Evolutionary conservation across 495 filamentous ascomycete species (phyloP), one percentile per base, ranked within the genome.

Genomic region (Penicillium soppii): DNA sequence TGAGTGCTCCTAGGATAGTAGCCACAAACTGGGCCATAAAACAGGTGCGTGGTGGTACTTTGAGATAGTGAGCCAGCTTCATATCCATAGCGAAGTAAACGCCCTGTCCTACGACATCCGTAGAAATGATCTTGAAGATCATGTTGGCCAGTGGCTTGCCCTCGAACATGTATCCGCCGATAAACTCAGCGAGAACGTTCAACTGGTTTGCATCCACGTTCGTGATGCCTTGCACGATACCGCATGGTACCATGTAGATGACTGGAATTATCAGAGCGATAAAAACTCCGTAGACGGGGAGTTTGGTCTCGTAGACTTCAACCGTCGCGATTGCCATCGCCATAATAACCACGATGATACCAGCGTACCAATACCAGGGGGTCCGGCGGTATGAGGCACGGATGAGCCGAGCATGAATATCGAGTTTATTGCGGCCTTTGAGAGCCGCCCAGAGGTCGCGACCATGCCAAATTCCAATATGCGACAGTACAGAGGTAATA

Each of bases 191-290:
- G 20, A 77, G 57, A 8, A 77, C 69, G 35, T 73, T 75, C 4
- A 77, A 42, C 59, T 69, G 54, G 61, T 81, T 86, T 52, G 79
- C 85, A 57, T 91, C 85, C 45, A 91, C 88, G 63, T 94, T 92
- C 16, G 90, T 91, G 53, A 92, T 90, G 3, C 88, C 90, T 81
- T 90, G 90, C 43, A 92, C 82, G 39, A 92, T 92, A 45, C 89
- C 89, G 59, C 89, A 90, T 19, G 90, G 90, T 37, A 92, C 83
- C 71, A 92, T 92, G 37, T 91, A 81, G 6, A 89, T 59, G 6
- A 80, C 79, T 40, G 87, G 88, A 37, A 92, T 90, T 29, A 75
- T 76, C 8, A 94, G 72, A 2, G 87, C 88, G 5, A 94, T 74
- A 5, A 94, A 75, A 6, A 94, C 70, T 4, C 89, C 90, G 57